Evolutionary conservation across 495 filamentous ascomycete genomes (phyloP).

Genomic region (Aspergillus panamensis): DNA sequence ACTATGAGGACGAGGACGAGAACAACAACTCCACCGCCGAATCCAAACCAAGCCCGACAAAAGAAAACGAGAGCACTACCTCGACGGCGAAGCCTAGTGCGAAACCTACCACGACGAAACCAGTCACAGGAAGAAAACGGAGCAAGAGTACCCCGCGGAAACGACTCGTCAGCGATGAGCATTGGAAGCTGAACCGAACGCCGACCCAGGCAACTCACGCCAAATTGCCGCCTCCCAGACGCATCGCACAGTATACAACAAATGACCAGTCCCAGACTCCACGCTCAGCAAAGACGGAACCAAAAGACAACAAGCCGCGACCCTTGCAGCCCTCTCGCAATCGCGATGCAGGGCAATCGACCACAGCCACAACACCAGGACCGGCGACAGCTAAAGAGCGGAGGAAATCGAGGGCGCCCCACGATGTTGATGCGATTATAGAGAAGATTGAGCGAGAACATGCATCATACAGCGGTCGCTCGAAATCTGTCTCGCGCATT

Average conservation of each 20-base stretch:
- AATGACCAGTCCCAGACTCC: slow-evolving; percentile 32
- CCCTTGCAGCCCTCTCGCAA: slow-evolving; percentile 16
- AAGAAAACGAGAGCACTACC: slow-evolving; percentile 20
- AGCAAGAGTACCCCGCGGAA: slow-evolving; percentile 64
- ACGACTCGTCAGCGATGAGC: slow-evolving; percentile 74
- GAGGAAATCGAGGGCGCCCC: slow-evolving; percentile 20
- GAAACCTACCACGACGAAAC: not conserved
- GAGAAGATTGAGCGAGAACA: slow-evolving; percentile 20
- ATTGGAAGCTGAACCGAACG: slow-evolving; percentile 61
- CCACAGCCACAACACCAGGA: slow-evolving; percentile 6
- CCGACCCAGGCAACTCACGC: slow-evolving; percentile 45
- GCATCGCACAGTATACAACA: slow-evolving; percentile 41
- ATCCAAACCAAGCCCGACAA: slow-evolving; percentile 26
- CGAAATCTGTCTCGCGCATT: slow-evolving; percentile 19
- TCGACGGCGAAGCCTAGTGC: not conserved
- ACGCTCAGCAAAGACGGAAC: slow-evolving; percentile 4
- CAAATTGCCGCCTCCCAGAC: slow-evolving; percentile 50
- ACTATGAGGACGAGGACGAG: slow-evolving; percentile 39
- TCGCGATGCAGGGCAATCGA: slow-evolving; percentile 15
- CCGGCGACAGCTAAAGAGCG: slow-evolving; percentile 14
- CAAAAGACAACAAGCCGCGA: slow-evolving; percentile 21
- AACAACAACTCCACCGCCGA: slow-evolving; percentile 28
- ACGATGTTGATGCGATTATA: slow-evolving; percentile 23
- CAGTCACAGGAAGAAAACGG: slow-evolving; percentile 26
- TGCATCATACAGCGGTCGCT: slow-evolving; percentile 12